Evolutionary conservation across 2,329 filamentous ascomycete genomes (phyloP).

Genomic region (Aureobasidium zeae): DNA sequence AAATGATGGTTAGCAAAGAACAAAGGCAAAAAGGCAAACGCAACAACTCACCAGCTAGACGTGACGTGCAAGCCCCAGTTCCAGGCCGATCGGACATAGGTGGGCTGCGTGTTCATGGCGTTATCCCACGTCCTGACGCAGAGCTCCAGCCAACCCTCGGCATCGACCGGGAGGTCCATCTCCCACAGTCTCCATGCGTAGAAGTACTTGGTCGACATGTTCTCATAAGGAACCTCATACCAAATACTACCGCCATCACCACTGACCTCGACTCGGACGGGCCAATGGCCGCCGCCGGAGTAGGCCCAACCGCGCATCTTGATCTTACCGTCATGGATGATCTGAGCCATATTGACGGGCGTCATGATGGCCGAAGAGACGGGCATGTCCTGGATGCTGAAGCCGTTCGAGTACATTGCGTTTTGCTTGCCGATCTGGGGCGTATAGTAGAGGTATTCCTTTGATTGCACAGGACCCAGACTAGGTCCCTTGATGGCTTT

Average conservation of each 20-base stretch:
- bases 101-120: conserved; percentile 39
- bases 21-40: neutral
- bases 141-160: conserved; percentile 40
- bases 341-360: conserved; percentile 50
- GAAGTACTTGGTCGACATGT: conserved; percentile 52
- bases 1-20: neutral
- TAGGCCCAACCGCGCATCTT: conserved; percentile 42
- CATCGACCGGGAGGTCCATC: conserved; percentile 49
- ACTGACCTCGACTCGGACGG: conserved; percentile 54
- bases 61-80: conserved; percentile 62
- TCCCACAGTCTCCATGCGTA: conserved; percentile 59
- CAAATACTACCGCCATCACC: conserved; percentile 55
- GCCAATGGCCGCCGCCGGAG: conserved; percentile 36
- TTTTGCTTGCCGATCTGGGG: conserved; percentile 63
- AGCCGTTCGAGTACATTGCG: conserved; percentile 48
- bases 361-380: conserved; percentile 59
- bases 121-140: conserved; percentile 38
- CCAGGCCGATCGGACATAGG: conserved; percentile 36
- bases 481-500: conserved; percentile 50
- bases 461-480: conserved; percentile 52
- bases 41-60: conserved; percentile 35
- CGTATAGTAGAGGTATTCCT: conserved; percentile 60
- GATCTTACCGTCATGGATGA: conserved; percentile 53
- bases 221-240: conserved; percentile 53
- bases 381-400: conserved; percentile 64